phyloP scores from a whole-genome alignment of 495 filamentous ascomycete genomes.

The Rostrohypoxylon terebratum region DNA sequence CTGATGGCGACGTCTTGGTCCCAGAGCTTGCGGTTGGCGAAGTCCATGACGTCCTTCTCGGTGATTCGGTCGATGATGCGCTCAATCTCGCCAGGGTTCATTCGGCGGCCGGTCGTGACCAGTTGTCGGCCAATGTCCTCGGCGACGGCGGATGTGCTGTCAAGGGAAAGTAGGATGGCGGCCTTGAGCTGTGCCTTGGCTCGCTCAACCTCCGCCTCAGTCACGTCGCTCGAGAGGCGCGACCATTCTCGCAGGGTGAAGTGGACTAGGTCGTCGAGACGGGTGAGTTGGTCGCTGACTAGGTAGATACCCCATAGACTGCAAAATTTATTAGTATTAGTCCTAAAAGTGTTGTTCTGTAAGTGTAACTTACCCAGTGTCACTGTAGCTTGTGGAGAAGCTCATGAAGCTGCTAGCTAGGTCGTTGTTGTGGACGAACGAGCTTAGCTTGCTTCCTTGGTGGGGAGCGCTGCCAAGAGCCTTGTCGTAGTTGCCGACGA shows the following conservation, averaged over 20 bases:
- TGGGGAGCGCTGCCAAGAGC: constrained; percentile 96
- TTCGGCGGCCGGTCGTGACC: constrained; percentile 92
- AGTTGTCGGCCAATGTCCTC: constrained; percentile 99
- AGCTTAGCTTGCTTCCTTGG: constrained; percentile 97
- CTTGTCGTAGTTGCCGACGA: constrained; percentile 99
- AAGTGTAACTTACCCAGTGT: constrained; percentile 85
- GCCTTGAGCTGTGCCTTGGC: constrained; percentile 99
- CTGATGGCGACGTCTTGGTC: constrained; percentile 95
- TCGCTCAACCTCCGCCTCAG: constrained; percentile 91
- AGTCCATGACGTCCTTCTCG: constrained; percentile 96
- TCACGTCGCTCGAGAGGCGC: constrained; percentile 86
- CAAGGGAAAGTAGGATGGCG: constrained; percentile 93
- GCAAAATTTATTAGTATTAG: constrained; percentile 29
- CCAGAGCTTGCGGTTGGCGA: constrained; percentile 91
- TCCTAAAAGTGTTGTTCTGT: not conserved
- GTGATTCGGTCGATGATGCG: constrained; percentile 85
- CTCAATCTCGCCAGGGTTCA: constrained; percentile 94
- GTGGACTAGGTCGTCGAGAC: constrained; percentile 94
- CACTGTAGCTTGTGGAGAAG: constrained; percentile 99
- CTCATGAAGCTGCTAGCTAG: constrained; percentile 99
- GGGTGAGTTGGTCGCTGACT: constrained; percentile 86
- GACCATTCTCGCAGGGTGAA: constrained; percentile 99
- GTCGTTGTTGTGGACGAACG: constrained; percentile 89
- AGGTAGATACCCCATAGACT: constrained; percentile 99
- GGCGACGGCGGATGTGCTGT: constrained; percentile 95